phyloP scores from a whole-genome alignment of 805 yeast species.

The Cyberlindnera nakhonratchasimensis region DNA sequence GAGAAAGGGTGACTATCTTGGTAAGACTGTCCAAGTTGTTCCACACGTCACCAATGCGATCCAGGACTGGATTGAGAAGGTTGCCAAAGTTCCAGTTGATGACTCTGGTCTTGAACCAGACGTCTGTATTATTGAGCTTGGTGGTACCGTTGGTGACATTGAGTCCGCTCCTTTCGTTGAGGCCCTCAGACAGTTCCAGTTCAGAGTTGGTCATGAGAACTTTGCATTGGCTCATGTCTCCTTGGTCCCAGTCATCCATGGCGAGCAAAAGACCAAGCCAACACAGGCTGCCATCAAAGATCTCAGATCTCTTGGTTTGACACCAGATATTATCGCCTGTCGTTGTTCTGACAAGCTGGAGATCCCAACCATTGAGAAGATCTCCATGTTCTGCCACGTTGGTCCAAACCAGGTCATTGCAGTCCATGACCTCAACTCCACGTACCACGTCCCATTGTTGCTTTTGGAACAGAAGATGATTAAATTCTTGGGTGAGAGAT shows the following conservation, averaged over 20 bases:
- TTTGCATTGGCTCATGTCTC: constrained; percentile 97
- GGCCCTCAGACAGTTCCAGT: constrained; percentile 98
- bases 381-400: constrained; percentile 98
- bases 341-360: constrained; percentile 87
- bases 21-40: constrained; percentile 99
- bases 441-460: constrained; percentile 94
- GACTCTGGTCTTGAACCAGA: constrained; percentile 85
- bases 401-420: constrained; percentile 98
- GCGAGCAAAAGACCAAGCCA: constrained; percentile 98
- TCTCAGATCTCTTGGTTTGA: constrained; percentile 88
- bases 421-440: constrained; percentile 93
- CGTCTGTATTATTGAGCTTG: constrained; percentile 93
- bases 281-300: constrained; percentile 99
- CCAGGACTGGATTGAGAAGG: constrained; percentile 98
- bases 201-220: constrained; percentile 90
- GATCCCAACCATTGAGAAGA: constrained; percentile 83
- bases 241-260: constrained; percentile 94
- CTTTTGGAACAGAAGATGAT: constrained; percentile 84
- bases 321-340: constrained; percentile 97
- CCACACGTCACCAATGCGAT: constrained; percentile 97
- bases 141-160: constrained; percentile 99
- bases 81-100: constrained; percentile 89
- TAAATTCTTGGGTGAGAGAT: constrained; percentile 65
- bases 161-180: constrained; percentile 99
- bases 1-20: constrained; percentile 95